Percentiles rank a stretch among this genome's conserved stretches.
phyloP scores from a whole-genome alignment of 129 eudicot genomes.

The Arctium minus region DNA sequence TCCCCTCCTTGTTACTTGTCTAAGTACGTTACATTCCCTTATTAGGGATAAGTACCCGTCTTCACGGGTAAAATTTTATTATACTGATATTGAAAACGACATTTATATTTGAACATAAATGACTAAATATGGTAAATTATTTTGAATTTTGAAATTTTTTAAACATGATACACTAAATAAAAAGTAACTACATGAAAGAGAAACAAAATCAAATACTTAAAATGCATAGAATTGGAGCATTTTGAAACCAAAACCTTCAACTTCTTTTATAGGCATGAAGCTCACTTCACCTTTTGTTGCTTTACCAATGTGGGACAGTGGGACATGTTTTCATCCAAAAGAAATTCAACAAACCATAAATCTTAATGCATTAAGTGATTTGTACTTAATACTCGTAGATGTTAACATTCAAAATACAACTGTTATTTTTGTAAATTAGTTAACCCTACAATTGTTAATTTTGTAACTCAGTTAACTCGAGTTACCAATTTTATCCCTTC shows the following conservation, averaged over 20 bases:
- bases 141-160: neutral
- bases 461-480: neutral
- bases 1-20: too few species aligned
- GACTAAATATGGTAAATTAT: neutral
- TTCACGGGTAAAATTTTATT: neutral
- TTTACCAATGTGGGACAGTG: too few species aligned
- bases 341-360: too few species aligned
- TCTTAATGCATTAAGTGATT: neutral
- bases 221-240: neutral
- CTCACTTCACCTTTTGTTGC: too few species aligned
- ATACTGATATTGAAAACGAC: too few species aligned
- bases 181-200: neutral
- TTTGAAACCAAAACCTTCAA: too few species aligned
- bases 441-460: neutral
- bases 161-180: neutral
- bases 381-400: neutral
- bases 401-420: neutral
- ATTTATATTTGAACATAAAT: neutral
- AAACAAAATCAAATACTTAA: neutral
- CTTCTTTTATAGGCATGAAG: neutral
- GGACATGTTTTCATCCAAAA: too few species aligned
- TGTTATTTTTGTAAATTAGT: too few species aligned
- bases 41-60: too few species aligned
- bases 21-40: too few species aligned
- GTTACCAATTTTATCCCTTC: neutral